Percentiles rank a stretch among this genome's conserved stretches.
Evolutionary conservation across 768 basidiomycete genomes (phyloP).

Genomic region (Pleurotus cornucopiae): DNA sequence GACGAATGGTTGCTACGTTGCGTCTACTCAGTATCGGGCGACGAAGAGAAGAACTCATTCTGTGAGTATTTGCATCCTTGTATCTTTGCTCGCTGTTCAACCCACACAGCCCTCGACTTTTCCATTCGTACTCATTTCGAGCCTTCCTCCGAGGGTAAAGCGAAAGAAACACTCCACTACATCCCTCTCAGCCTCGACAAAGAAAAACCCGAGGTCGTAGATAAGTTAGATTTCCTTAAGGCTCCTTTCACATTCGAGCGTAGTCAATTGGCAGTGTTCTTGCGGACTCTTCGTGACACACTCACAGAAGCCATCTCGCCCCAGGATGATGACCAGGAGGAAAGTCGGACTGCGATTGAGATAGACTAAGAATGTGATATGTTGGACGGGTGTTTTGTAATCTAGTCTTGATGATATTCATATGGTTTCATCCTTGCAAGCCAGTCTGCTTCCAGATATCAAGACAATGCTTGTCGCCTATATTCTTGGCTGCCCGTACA

Average conservation of each 20-base stretch:
- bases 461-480: constrained; percentile 39
- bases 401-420: neutral
- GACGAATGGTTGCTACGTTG: constrained; percentile 67
- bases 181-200: constrained; percentile 61
- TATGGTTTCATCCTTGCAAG: constrained; percentile 17
- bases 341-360: constrained; percentile 20
- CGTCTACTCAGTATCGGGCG: constrained; percentile 47
- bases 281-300: constrained; percentile 54
- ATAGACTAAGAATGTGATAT: constrained; percentile 17
- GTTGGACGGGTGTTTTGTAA: neutral
- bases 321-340: constrained; percentile 24
- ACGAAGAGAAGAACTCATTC: neutral
- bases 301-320: constrained; percentile 27
- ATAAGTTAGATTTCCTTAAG: constrained; percentile 56
- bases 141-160: constrained; percentile 31
- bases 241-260: constrained; percentile 65
- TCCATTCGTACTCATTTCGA: constrained; percentile 21
- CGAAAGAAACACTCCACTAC: constrained; percentile 52
- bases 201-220: constrained; percentile 52
- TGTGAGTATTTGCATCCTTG: constrained; percentile 9
- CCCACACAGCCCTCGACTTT: constrained; percentile 44
- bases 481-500: constrained; percentile 26
- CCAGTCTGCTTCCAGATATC: constrained; percentile 59
- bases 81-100: constrained; percentile 24
- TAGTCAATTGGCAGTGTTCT: constrained; percentile 63